Conservation (phyloP, 768 basidiomycete species). For the Tricholoma sp. region DNA sequence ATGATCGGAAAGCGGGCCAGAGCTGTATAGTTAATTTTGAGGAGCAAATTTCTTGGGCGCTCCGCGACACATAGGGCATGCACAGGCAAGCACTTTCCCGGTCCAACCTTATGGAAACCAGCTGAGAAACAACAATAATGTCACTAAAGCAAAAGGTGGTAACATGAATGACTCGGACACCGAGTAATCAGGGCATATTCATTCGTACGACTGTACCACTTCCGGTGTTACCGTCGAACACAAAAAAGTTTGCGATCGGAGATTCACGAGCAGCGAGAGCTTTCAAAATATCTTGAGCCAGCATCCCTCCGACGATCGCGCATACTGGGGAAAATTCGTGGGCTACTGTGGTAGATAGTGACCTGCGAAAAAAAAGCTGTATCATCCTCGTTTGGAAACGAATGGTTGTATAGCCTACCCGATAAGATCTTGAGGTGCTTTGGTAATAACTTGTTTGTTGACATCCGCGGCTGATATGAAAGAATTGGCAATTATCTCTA, state of each 20-base stretch:
- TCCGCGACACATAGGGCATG: not conserved
- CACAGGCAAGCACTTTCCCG: conserved; percentile 5
- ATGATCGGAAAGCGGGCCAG: too few species aligned
- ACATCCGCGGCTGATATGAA: conserved; percentile 61
- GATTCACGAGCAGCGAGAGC: conserved; percentile 86
- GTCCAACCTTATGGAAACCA: conserved; percentile 14
- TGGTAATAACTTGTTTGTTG: conserved; percentile 58
- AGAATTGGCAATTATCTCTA: conserved; percentile 60
- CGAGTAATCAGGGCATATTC: conserved; percentile 36
- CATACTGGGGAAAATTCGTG: conserved; percentile 92
- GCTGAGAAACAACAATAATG: not conserved
- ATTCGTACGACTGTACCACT: conserved; percentile 62
- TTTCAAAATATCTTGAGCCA: conserved; percentile 94
- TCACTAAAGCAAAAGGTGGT: not conserved
- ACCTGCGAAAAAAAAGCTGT: conserved; percentile 34
- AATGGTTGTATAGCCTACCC: conserved; percentile 43
- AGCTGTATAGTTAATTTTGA: not conserved
- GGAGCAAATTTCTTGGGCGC: not conserved
- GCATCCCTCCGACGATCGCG: conserved; percentile 90
- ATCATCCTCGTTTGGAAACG: conserved; percentile 2
- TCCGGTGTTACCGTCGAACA: conserved; percentile 82
- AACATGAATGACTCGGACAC: not conserved
- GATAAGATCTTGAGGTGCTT: conserved; percentile 53
- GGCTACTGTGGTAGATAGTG: conserved; percentile 60
- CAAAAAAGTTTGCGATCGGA: conserved; percentile 89